These are phyloP conservation scores for Prosopis cineraria DNA, from an alignment of 306 rosid species.

Conservation along the genomic window DNA sequence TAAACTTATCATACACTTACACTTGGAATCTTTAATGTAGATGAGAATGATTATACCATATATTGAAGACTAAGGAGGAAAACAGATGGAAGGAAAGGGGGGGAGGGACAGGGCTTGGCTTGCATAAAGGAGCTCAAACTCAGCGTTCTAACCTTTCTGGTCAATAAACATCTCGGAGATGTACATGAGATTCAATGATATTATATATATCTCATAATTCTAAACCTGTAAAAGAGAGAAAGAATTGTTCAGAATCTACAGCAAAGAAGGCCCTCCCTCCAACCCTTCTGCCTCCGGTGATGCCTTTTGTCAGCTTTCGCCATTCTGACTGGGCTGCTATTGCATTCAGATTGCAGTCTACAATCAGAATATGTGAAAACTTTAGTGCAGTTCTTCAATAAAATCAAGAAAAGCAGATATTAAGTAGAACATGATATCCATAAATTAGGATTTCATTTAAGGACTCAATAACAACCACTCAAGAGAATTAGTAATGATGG, in stretches of 20 bases:
- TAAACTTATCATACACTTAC: slow-evolving; percentile 19
- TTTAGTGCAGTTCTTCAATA: neutral
- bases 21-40: neutral
- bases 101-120: slow-evolving; percentile 15
- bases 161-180: slow-evolving; percentile 43
- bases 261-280: slow-evolving; percentile 75
- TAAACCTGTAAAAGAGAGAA: slow-evolving; percentile 41
- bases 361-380: slow-evolving; percentile 29
- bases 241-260: slow-evolving; percentile 71
- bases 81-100: slow-evolving; percentile 28
- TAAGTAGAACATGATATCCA: neutral
- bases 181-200: slow-evolving; percentile 29
- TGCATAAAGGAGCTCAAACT: slow-evolving; percentile 29
- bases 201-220: slow-evolving; percentile 29
- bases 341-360: slow-evolving; percentile 86
- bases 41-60: slow-evolving; percentile 35
- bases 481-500: neutral
- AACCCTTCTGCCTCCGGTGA: slow-evolving; percentile 53
- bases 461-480: neutral
- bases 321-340: slow-evolving; percentile 91
- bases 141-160: slow-evolving; percentile 47
- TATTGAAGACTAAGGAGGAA: neutral
- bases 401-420: neutral
- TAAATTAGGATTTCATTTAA: neutral
- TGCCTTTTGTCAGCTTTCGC: slow-evolving; percentile 64